phyloP scores from a whole-genome alignment of 306 rosid species.

The Quercus variabilis region DNA sequence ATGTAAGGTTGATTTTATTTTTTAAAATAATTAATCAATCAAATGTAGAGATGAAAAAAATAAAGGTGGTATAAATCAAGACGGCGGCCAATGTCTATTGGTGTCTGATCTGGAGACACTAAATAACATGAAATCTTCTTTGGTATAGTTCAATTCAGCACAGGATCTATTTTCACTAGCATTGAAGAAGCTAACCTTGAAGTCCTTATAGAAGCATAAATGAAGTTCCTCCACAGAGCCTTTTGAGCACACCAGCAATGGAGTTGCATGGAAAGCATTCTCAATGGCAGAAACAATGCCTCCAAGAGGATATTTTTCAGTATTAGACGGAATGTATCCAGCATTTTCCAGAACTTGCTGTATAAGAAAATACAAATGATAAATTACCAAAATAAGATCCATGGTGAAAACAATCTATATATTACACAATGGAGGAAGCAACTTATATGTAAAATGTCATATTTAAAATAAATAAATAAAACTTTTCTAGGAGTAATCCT shows the following conservation, averaged over 20 bases:
- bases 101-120: neutral
- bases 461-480: too few relatives aligned
- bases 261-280: conserved; percentile 84
- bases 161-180: neutral
- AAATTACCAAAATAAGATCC: conserved; percentile 11
- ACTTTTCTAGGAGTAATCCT: too few relatives aligned
- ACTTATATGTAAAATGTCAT: neutral
- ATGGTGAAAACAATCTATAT: neutral
- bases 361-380: conserved; percentile 26
- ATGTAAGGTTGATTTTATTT: neutral
- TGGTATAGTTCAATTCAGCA: conserved; percentile 4
- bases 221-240: conserved; percentile 71
- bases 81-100: neutral
- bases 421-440: neutral
- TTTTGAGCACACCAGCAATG: conserved; percentile 55
- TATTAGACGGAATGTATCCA: conserved; percentile 82
- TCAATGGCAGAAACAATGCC: conserved; percentile 86
- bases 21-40: neutral
- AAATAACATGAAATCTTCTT: conserved; percentile 9
- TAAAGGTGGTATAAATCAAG: neutral
- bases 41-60: neutral
- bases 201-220: conserved; percentile 86
- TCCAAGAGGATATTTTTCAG: conserved; percentile 88
- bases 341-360: conserved; percentile 76
- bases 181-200: conserved; percentile 51